phyloP scores from a whole-genome alignment of 345 rosid species.

The Bretschneidera sinensis region DNA sequence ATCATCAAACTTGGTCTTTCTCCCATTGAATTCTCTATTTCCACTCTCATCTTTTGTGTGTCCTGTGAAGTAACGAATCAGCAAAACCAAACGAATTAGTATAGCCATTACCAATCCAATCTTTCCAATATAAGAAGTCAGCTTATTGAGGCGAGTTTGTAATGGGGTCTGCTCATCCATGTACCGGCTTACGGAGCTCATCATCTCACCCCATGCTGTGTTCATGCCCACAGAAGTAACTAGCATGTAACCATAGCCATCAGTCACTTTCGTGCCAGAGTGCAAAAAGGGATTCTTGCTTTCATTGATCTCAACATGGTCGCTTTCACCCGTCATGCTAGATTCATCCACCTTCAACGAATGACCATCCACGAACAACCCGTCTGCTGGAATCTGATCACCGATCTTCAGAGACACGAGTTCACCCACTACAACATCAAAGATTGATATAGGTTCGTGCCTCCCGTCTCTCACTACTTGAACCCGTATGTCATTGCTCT shows the following conservation, averaged over 20 bases:
- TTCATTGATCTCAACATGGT: constrained; percentile 22
- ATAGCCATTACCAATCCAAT: constrained; percentile 26
- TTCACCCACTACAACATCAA: constrained; percentile 34
- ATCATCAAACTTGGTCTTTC: constrained; percentile 18
- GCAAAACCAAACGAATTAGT: constrained; percentile 12
- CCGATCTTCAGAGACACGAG: constrained; percentile 29
- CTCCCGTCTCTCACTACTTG: constrained; percentile 28
- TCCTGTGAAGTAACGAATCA: constrained; percentile 26
- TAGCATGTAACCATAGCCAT: constrained; percentile 39
- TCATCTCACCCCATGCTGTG: constrained; percentile 46
- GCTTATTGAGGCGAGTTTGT: constrained; percentile 39
- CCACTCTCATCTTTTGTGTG: constrained; percentile 23
- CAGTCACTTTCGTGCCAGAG: constrained; percentile 37
- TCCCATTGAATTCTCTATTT: constrained; percentile 8
- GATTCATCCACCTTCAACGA: constrained; percentile 34
- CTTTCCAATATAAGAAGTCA: constrained; percentile 35
- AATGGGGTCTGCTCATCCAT: constrained; percentile 42
- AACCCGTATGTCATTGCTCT: constrained; percentile 17
- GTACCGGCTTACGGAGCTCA: constrained; percentile 30
- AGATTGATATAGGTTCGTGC: constrained; percentile 11
- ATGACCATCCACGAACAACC: constrained; percentile 28
- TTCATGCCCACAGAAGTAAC: constrained; percentile 48
- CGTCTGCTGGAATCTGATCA: constrained; percentile 30
- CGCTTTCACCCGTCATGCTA: constrained; percentile 31
- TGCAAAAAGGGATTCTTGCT: constrained; percentile 30